These are phyloP conservation scores for Pleurotus cornucopiae DNA, from an alignment of 768 basidiomycete genomes.

Conservation along the genomic window DNA sequence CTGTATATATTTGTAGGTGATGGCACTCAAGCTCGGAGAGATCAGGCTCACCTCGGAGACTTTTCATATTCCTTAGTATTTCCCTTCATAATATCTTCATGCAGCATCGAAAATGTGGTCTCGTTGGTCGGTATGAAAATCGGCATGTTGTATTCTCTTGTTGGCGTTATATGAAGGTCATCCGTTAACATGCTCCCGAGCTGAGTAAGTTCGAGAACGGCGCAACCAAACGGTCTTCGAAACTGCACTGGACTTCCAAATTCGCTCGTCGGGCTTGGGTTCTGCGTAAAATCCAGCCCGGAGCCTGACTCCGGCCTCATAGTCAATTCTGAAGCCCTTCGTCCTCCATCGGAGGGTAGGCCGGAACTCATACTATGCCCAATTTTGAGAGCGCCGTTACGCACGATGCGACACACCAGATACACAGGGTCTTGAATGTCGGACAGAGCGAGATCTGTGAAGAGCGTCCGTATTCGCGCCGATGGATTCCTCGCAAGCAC, in stretches of 20 bases:
- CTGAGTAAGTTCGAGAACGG: conserved; percentile 82
- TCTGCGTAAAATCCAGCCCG: conserved; percentile 9
- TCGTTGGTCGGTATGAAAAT: conserved; percentile 85
- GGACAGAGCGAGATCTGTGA: conserved; percentile 81
- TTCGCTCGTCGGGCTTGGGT: conserved; percentile 19
- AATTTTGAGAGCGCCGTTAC: conserved; percentile 84
- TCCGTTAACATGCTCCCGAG: conserved; percentile 59
- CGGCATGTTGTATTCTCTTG: conserved; percentile 80
- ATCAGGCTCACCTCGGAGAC: conserved; percentile 58
- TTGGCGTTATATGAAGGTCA: conserved; percentile 54
- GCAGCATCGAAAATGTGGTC: conserved; percentile 84
- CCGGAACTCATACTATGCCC: conserved; percentile 50
- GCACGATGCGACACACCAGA: conserved; percentile 86
- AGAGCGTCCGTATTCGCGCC: conserved; percentile 77
- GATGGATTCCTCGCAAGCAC: conserved; percentile 77
- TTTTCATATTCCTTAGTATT: conserved; percentile 80
- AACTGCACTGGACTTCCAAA: conserved; percentile 39
- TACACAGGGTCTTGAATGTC: conserved; percentile 86
- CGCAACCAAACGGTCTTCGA: conserved; percentile 93
- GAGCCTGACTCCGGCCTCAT: conserved; percentile 25
- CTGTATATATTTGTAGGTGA: conserved; percentile 31
- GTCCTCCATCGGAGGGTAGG: conserved; percentile 32
- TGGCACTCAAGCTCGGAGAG: neutral
- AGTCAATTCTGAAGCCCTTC: conserved; percentile 55
- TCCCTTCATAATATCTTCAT: conserved; percentile 88